Conservation (phyloP, 2,329 filamentous ascomycete genomes). For the Penicillium sumatraense region DNA sequence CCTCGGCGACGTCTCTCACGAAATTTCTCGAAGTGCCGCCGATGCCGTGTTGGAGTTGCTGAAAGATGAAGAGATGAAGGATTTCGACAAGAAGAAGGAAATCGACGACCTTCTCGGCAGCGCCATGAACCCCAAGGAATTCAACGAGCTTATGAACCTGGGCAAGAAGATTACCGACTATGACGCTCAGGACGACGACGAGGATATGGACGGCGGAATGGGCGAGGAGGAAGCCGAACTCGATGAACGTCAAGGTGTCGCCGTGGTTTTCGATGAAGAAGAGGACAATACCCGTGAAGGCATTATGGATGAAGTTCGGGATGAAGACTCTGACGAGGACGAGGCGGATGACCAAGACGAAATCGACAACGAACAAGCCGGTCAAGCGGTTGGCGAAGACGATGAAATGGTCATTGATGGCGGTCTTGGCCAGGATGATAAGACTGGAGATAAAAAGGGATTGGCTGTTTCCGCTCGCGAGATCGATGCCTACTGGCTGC, state of each 20-base stretch:
- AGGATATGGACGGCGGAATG: slow-evolving; percentile 75
- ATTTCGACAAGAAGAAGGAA: slow-evolving; percentile 98
- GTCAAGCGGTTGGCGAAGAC: slow-evolving; percentile 48
- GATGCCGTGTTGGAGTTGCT: slow-evolving; percentile 89
- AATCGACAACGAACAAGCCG: slow-evolving; percentile 55
- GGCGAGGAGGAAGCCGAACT: slow-evolving; percentile 74
- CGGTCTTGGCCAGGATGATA: slow-evolving; percentile 51
- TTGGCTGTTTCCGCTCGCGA: slow-evolving; percentile 77
- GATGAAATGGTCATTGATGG: slow-evolving; percentile 87
- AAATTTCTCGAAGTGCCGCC: slow-evolving; percentile 89
- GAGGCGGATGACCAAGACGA: slow-evolving; percentile 68
- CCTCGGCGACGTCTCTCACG: slow-evolving; percentile 89
- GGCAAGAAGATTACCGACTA: slow-evolving; percentile 99
- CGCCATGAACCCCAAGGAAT: slow-evolving; percentile 82
- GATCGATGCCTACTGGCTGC: slow-evolving; percentile 97
- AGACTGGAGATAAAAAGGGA: slow-evolving; percentile 50
- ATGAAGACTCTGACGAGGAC: slow-evolving; percentile 81
- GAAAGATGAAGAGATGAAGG: slow-evolving; percentile 94
- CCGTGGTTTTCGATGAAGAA: slow-evolving; percentile 93
- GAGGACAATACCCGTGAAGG: slow-evolving; percentile 82
- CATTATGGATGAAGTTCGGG: slow-evolving; percentile 82
- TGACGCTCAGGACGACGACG: slow-evolving; percentile 93
- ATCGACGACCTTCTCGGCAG: slow-evolving; percentile 91
- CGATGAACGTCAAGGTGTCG: slow-evolving; percentile 93
- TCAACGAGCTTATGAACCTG: slow-evolving; percentile 94